These are phyloP conservation scores for Talaromyces amestolkiae DNA, from an alignment of 2,329 filamentous ascomycete genomes.

Conservation along the genomic window DNA sequence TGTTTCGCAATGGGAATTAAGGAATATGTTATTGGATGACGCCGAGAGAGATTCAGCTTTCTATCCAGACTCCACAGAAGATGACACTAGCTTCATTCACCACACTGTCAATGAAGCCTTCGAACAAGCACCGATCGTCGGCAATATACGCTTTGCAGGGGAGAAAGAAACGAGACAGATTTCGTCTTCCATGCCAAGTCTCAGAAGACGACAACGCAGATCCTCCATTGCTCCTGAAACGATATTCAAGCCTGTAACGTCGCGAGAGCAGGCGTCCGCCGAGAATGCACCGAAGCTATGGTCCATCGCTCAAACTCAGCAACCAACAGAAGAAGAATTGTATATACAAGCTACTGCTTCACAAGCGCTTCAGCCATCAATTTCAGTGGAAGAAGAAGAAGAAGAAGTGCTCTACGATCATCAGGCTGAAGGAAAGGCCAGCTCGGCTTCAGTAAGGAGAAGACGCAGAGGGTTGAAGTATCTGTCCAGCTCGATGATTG, in stretches of 20 bases:
- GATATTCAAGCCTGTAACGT: not conserved
- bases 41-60: not conserved
- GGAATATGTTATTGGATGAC: not conserved
- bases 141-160: slow-evolving; percentile 34
- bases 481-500: slow-evolving; percentile 30
- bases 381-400: not conserved
- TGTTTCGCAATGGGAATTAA: slow-evolving; percentile 16
- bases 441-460: slow-evolving; percentile 6
- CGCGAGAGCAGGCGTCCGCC: not conserved
- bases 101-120: slow-evolving; percentile 35
- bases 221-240: slow-evolving; percentile 10
- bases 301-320: not conserved
- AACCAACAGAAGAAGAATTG: not conserved
- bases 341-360: not conserved
- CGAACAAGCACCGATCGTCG: slow-evolving; percentile 32
- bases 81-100: slow-evolving; percentile 34
- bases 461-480: slow-evolving; percentile 27
- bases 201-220: slow-evolving; percentile 14
- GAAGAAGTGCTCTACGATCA: not conserved
- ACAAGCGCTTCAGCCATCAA: not conserved
- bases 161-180: slow-evolving; percentile 21
- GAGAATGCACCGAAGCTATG: not conserved
- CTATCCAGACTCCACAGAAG: not conserved
- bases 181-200: not conserved
- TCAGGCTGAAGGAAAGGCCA: not conserved